Conservation (phyloP, 192 early-diverging fungal species). For the Funneliformis mosseae region DNA sequence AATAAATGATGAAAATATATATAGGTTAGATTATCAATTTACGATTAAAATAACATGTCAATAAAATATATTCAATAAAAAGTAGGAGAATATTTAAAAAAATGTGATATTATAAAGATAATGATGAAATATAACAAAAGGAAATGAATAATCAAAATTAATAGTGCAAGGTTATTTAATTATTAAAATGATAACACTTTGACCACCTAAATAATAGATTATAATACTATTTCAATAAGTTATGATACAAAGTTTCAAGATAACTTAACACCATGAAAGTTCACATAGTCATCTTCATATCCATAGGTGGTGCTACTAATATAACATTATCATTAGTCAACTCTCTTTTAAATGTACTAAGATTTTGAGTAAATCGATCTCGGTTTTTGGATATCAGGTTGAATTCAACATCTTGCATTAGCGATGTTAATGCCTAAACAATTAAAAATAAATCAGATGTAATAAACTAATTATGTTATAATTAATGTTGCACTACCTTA, state of each 20-base stretch:
- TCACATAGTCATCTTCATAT: constrained; percentile 29
- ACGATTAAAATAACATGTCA: not conserved
- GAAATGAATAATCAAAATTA: too few relatives aligned
- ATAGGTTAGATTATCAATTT: not conserved
- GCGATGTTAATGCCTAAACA: constrained; percentile 48
- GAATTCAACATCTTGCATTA: constrained; percentile 66
- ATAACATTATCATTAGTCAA: constrained; percentile 34
- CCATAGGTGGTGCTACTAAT: constrained; percentile 24
- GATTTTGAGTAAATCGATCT: constrained; percentile 70
- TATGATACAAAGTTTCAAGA: not conserved
- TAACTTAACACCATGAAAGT: not conserved
- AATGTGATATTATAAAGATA: too few relatives aligned
- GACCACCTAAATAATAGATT: not conserved
- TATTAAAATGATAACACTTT: not conserved
- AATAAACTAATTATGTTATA: not conserved
- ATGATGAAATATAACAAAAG: too few relatives aligned
- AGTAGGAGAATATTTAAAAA: too few relatives aligned
- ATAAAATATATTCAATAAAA: too few relatives aligned
- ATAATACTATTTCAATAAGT: not conserved
- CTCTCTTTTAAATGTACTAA: constrained; percentile 54
- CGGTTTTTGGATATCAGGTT: constrained; percentile 55
- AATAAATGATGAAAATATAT: not conserved
- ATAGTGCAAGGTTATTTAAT: not conserved
- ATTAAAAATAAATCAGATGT: not conserved
- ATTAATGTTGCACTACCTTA: constrained; percentile 14